Percentiles rank a stretch among this genome's conserved stretches.
These are phyloP conservation scores for Oryza glumipatula DNA, from an alignment of 176 grass and related monocot species.

Conservation along the genomic window DNA sequence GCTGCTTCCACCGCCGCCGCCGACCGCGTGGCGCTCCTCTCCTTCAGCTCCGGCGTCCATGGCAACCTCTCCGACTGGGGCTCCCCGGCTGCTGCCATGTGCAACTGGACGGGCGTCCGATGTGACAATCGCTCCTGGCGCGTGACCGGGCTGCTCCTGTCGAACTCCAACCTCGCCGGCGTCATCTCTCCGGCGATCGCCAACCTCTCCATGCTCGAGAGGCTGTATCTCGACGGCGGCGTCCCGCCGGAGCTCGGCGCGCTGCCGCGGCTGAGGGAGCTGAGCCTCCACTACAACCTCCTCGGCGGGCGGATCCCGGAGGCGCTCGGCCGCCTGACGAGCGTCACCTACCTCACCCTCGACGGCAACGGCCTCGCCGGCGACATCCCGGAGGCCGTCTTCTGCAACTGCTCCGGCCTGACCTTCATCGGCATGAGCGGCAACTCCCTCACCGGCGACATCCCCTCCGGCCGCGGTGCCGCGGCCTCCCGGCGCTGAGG, in stretches of 20 bases:
- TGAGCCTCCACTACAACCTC: constrained; percentile 50
- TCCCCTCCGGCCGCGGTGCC: constrained; percentile 49
- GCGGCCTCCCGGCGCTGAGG: constrained; percentile 12
- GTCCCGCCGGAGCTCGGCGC: constrained; percentile 55
- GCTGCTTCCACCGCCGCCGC: background rate
- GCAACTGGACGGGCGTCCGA: constrained; percentile 66
- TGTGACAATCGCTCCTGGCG: constrained; percentile 41
- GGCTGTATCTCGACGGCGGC: constrained; percentile 52
- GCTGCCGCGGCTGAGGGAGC: constrained; percentile 36
- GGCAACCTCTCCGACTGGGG: constrained; percentile 54
- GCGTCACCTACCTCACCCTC: constrained; percentile 47
- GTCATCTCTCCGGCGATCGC: constrained; percentile 53
- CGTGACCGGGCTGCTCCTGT: constrained; percentile 43
- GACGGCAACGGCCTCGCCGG: constrained; percentile 46
- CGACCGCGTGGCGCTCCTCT: constrained; percentile 43
- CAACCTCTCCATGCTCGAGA: constrained; percentile 57
- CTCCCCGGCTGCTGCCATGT: constrained; percentile 21
- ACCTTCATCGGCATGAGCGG: constrained; percentile 41
- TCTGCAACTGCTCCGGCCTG: constrained; percentile 64
- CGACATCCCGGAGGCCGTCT: constrained; percentile 43
- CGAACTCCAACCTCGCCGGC: constrained; percentile 40
- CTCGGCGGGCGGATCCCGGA: constrained; percentile 41
- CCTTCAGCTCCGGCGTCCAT: constrained; percentile 49
- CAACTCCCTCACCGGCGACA: constrained; percentile 61
- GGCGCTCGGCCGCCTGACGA: constrained; percentile 47